These are phyloP conservation scores for Lachnellula hyalina DNA, from an alignment of 2,329 filamentous ascomycete genomes.

Conservation along the genomic window DNA sequence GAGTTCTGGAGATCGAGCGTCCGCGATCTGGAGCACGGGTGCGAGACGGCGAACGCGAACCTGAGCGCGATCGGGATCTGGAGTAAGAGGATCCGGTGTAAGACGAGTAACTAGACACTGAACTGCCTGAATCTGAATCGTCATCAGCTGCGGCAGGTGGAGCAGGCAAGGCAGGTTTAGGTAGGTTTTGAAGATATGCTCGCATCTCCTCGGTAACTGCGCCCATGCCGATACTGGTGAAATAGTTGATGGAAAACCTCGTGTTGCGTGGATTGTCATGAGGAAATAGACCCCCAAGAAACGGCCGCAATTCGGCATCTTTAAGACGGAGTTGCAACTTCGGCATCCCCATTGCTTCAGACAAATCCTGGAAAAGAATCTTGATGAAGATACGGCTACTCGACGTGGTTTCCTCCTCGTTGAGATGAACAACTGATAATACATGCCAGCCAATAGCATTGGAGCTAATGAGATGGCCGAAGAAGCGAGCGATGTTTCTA, in stretches of 20 bases:
- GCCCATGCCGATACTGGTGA: slow-evolving; percentile 96
- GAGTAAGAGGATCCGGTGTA: slow-evolving; percentile 61
- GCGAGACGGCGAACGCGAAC: slow-evolving; percentile 18
- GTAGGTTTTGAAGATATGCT: slow-evolving; percentile 81
- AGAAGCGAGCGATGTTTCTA: slow-evolving; percentile 91
- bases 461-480: slow-evolving; percentile 81
- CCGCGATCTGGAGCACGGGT: slow-evolving; percentile 12
- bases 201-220: slow-evolving; percentile 92
- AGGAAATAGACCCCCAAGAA: slow-evolving; percentile 82
- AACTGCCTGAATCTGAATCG: slow-evolving; percentile 59
- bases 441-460: slow-evolving; percentile 93
- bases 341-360: slow-evolving; percentile 78
- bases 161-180: slow-evolving; percentile 73
- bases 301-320: slow-evolving; percentile 73
- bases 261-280: slow-evolving; percentile 84
- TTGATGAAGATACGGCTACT: slow-evolving; percentile 98
- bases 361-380: slow-evolving; percentile 89
- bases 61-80: slow-evolving; percentile 30
- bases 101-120: slow-evolving; percentile 73
- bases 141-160: slow-evolving; percentile 50
- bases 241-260: slow-evolving; percentile 98
- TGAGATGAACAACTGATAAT: slow-evolving; percentile 77
- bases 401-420: slow-evolving; percentile 94
- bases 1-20: slow-evolving; percentile 19
- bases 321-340: slow-evolving; percentile 71